Evolutionary conservation across 2,329 filamentous ascomycete species (phyloP).

Genomic region (Acrocalymma vagum): DNA sequence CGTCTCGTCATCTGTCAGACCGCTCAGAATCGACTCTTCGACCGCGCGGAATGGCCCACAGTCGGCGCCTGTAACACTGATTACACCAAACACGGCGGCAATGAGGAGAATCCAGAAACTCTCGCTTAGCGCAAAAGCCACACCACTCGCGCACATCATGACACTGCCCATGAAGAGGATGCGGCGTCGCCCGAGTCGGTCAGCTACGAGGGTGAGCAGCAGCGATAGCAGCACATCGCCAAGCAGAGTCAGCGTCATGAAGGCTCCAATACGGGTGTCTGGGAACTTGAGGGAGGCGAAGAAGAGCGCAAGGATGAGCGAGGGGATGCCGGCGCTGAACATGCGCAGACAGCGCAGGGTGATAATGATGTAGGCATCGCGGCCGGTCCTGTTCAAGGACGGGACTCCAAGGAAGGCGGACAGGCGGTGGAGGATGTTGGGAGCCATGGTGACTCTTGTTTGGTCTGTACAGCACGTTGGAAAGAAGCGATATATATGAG

Average conservation of each 20-base stretch:
- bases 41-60: conserved; percentile 46
- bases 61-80: conserved; percentile 45
- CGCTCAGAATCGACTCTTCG: conserved; percentile 46
- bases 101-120: conserved; percentile 49
- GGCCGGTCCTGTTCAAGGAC: conserved; percentile 41
- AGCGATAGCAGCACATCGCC: conserved; percentile 49
- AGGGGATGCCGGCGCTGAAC: conserved; percentile 47
- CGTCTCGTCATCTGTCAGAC: conserved; percentile 43
- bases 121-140: conserved; percentile 43
- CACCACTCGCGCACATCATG: conserved; percentile 48
- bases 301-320: conserved; percentile 49
- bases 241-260: conserved; percentile 52
- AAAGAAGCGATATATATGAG: no score
- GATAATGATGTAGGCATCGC: conserved; percentile 55
- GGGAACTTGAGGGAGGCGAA: conserved; percentile 45
- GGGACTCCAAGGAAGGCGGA: conserved; percentile 40
- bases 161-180: conserved; percentile 45
- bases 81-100: conserved; percentile 49
- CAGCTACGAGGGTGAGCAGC: conserved; percentile 48
- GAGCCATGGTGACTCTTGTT: conserved; percentile 30
- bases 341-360: conserved; percentile 41
- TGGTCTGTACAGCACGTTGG: no score
- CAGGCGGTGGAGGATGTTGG: conserved; percentile 27
- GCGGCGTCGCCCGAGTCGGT: conserved; percentile 43
- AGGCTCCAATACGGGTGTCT: conserved; percentile 46